Percentiles rank a stretch among this genome's conserved stretches.
Evolutionary conservation across 176 grass and related monocot genomes (phyloP).

Genomic region (Metroxylon sagu): DNA sequence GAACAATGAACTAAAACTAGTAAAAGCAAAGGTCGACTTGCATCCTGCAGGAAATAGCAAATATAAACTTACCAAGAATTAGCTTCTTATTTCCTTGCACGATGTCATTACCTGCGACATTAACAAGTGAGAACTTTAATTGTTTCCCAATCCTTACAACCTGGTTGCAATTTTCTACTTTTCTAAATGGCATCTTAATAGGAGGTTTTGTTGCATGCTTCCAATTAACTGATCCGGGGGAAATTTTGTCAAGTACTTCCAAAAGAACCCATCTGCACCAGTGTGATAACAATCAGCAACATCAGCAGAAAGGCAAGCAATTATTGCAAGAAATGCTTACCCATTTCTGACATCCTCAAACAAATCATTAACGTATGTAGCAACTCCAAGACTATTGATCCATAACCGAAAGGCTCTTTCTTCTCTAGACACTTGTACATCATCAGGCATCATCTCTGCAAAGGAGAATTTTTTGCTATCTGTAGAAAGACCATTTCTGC

Average conservation of each 20-base stretch:
- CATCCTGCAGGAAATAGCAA: no score
- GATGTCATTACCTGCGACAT: conserved; percentile 97
- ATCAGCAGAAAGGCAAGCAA: neutral
- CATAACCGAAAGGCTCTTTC: conserved; percentile 96
- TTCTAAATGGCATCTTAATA: conserved; percentile 90
- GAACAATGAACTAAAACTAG: no score
- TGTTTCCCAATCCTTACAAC: conserved; percentile 80
- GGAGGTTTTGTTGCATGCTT: conserved; percentile 91
- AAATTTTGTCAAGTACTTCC: conserved; percentile 96
- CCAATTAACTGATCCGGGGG: conserved; percentile 86
- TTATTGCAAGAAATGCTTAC: conserved; percentile 29
- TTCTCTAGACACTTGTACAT: conserved; percentile 85
- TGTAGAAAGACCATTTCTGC: conserved; percentile 89
- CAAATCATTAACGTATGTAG: conserved; percentile 90
- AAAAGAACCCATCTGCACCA: conserved; percentile 93
- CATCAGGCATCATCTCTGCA: conserved; percentile 43
- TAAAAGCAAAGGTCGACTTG: no score
- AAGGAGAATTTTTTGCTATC: conserved; percentile 29
- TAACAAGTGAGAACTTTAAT: conserved; percentile 86
- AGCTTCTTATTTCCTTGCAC: conserved; percentile 99
- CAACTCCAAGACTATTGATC: conserved; percentile 96
- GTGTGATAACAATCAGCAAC: neutral
- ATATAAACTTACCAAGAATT: conserved; percentile 65
- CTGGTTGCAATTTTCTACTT: conserved; percentile 99
- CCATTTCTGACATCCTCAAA: conserved; percentile 96